These are phyloP conservation scores for Aegilops umbellulata DNA, from an alignment of 176 grass and related monocot genomes.

Conservation along the genomic window DNA sequence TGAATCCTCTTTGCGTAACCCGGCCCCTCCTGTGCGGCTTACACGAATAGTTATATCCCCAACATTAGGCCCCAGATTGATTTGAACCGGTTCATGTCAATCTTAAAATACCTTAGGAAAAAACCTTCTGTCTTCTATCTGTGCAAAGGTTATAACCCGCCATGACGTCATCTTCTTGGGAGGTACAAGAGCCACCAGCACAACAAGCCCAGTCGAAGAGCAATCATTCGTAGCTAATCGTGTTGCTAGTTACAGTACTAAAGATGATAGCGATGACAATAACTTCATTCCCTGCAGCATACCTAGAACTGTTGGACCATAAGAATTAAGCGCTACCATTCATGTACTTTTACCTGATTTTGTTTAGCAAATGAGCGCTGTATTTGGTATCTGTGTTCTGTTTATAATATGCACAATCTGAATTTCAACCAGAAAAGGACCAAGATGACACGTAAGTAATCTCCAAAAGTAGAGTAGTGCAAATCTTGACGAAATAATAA, in stretches of 20 bases:
- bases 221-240: not conserved
- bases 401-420: not conserved
- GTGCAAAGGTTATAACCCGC: too few species aligned
- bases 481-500: not conserved
- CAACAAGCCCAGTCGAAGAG: not conserved
- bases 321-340: not conserved
- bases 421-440: not conserved
- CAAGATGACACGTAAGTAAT: not conserved
- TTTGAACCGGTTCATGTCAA: too few species aligned
- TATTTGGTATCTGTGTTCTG: not conserved
- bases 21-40: too few species aligned
- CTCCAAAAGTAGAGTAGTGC: not conserved
- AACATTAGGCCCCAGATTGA: too few species aligned
- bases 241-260: not conserved
- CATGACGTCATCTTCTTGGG: too few species aligned
- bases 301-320: not conserved
- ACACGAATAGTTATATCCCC: too few species aligned
- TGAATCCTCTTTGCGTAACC: too few species aligned
- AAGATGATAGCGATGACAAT: not conserved
- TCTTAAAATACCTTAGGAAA: too few species aligned
- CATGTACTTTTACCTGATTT: not conserved
- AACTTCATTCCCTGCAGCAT: not conserved
- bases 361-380: not conserved
- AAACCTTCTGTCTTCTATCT: too few species aligned
- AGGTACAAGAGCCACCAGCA: not conserved